Conservation (phyloP, 1,284 basidiomycete genomes). For the Rhodotorula sp. region DNA sequence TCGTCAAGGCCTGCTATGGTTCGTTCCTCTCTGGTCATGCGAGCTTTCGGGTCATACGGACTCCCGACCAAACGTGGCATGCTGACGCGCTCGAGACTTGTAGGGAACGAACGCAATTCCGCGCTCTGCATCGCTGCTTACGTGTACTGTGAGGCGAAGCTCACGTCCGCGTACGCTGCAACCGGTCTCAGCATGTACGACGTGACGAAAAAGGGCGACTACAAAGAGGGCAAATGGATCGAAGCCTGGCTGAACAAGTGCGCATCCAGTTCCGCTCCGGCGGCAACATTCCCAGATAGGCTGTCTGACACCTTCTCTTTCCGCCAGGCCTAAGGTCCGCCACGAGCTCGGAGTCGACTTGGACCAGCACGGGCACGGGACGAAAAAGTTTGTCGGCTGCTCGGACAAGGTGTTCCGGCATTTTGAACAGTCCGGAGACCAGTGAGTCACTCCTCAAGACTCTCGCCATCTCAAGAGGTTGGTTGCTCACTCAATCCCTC, state of each 20-base stretch:
- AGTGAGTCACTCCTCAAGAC: conserved; percentile 18
- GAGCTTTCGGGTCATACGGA: no score
- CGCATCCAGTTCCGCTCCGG: background rate
- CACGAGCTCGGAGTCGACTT: conserved; percentile 42
- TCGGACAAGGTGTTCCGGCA: conserved; percentile 37
- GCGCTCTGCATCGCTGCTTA: conserved; percentile 38
- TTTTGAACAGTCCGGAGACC: conserved; percentile 40
- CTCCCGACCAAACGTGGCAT: no score
- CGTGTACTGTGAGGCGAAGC: conserved; percentile 42
- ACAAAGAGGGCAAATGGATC: conserved; percentile 41
- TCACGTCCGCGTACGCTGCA: conserved; percentile 36
- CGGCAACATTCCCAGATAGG: no score
- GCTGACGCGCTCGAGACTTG: background rate
- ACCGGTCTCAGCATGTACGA: conserved; percentile 42
- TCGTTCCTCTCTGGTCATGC: background rate
- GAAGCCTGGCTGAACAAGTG: conserved; percentile 39
- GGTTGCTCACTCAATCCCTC: no score
- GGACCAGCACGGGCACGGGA: conserved; percentile 28
- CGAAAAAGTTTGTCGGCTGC: conserved; percentile 43
- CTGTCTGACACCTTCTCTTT: background rate
- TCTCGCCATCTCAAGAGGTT: background rate
- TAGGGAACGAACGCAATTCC: conserved; percentile 30
- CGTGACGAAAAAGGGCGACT: conserved; percentile 42
- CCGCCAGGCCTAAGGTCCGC: conserved; percentile 25
- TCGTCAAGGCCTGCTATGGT: conserved; percentile 41